Conservation (phyloP, 2,329 filamentous ascomycete genomes). For the Coleophoma crateriformis region DNA sequence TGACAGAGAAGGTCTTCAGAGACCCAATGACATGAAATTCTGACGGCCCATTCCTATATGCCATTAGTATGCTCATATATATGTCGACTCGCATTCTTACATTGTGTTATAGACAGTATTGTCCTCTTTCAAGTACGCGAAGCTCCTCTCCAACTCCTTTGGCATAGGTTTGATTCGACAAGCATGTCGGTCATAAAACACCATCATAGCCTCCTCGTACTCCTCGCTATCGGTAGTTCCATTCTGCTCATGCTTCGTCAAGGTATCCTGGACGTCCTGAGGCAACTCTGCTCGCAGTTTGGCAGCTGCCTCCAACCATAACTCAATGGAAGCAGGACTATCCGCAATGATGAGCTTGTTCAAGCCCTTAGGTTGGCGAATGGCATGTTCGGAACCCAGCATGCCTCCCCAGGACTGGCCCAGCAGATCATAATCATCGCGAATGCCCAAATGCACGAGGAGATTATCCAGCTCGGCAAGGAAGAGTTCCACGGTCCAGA, state of each 20-base stretch:
- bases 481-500: slow-evolving; percentile 44
- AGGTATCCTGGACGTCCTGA: slow-evolving; percentile 12
- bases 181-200: slow-evolving; percentile 13
- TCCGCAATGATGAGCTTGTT: slow-evolving; percentile 31
- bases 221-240: slow-evolving; percentile 11
- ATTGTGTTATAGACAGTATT: slow-evolving; percentile 23
- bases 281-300: slow-evolving; percentile 15
- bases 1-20: slow-evolving; percentile 33
- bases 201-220: slow-evolving; percentile 11
- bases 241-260: slow-evolving; percentile 14
- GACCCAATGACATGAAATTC: slow-evolving; percentile 33
- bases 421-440: slow-evolving; percentile 33
- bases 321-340: slow-evolving; percentile 21
- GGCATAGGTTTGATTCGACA: slow-evolving; percentile 12
- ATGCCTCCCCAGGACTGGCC: slow-evolving; percentile 51
- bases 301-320: slow-evolving; percentile 17
- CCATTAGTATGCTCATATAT: neutral
- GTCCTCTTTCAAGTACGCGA: slow-evolving; percentile 16
- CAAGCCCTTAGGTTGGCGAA: slow-evolving; percentile 28
- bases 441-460: slow-evolving; percentile 32
- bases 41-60: slow-evolving; percentile 28
- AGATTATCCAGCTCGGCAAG: slow-evolving; percentile 43
- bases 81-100: slow-evolving; percentile 4
- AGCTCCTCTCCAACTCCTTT: slow-evolving; percentile 11
- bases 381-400: slow-evolving; percentile 38